phyloP scores from a whole-genome alignment of 176 grass and related monocot genomes.

The Bromus sterilis region DNA sequence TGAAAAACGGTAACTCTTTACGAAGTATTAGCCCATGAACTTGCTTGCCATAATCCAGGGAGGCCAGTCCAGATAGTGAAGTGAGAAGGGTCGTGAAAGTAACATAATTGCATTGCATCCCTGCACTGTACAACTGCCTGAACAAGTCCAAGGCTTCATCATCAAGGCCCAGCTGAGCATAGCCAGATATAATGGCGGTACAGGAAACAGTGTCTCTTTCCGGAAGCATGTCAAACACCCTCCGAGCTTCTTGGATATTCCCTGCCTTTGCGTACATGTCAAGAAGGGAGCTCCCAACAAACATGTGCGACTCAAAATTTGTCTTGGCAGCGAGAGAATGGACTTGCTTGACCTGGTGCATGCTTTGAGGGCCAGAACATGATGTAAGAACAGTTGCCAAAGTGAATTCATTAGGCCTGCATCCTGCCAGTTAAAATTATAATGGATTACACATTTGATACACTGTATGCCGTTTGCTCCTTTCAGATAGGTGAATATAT shows the following conservation, averaged over 20 bases:
- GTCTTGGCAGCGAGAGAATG: conserved; percentile 53
- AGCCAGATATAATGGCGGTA: conserved; percentile 63
- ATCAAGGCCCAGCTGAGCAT: conserved; percentile 57
- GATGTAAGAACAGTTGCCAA: conserved; percentile 50
- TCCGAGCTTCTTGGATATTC: conserved; percentile 54
- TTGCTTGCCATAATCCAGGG: conserved; percentile 70
- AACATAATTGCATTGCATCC: conserved; percentile 74
- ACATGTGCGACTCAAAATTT: conserved; percentile 61
- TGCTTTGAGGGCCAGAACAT: conserved; percentile 26
- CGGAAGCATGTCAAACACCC: conserved; percentile 52
- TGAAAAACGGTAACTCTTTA: conserved; percentile 47
- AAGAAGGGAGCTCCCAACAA: conserved; percentile 68
- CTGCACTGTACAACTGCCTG: conserved; percentile 42
- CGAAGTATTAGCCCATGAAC: conserved; percentile 53
- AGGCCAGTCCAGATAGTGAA: conserved; percentile 56
- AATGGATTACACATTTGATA: conserved; percentile 11
- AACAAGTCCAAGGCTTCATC: conserved; percentile 67
- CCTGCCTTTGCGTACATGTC: conserved; percentile 63
- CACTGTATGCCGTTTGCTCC: conserved; percentile 7
- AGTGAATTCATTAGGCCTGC: conserved; percentile 61
- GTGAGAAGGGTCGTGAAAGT: conserved; percentile 57
- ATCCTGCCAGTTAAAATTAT: conserved; percentile 40
- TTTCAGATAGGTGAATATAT: not conserved
- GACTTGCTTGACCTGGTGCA: conserved; percentile 41
- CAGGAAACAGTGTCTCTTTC: conserved; percentile 67